Evolutionary conservation across 1,284 basidiomycete genomes (phyloP), one percentile per base, ranked within the genome.

Genomic region (Salmacisia buchloeana): DNA sequence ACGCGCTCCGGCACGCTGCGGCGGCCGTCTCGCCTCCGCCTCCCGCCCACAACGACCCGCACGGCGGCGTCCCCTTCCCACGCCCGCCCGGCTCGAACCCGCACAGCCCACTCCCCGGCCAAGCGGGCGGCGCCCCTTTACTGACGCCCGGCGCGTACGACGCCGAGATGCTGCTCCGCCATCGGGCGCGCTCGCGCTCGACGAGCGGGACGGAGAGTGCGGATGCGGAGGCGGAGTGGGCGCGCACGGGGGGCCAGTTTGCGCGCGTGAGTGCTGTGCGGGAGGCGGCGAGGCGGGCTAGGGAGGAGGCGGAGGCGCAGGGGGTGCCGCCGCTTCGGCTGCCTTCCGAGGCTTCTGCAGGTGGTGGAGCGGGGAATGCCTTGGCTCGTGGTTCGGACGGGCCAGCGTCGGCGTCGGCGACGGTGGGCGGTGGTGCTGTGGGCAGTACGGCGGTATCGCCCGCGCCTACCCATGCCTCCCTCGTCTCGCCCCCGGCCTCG

Each of bases 71-170:
- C 23, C 43, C 58, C 60, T 35, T 60, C 60, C 25, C 39, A 33
- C 29, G 39, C 15, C 46, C 67, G 35, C n/a, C n/a, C n/a, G 29
- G 29, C 49, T 54, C 49, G 9, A 31, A 31, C 31, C 27, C 49
- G 7, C 18, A 18, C 3, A 54, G 49, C 21, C 49, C 49, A 9
- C 27, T 9, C 9, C 49, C 49, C 3, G 49, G 49, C 49, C 29
- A 54, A 33, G 49, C 49, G 13, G 49, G 74, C 69, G 5, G 70
- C 66, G 4, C 63, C 69, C 3, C 68, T 5, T 27, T 61, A 2
- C 60, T 76, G 5, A 60, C 69, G 2, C 72, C 73, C 0, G 74
- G 74, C 13, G 69, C 74, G 3, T 76, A 76, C 52, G 74, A 76
- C 38, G 74, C 73, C 36, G 73, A 74, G 49, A 68, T 67, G 54